Evolutionary conservation across 768 basidiomycete species (phyloP).

Genomic region (Tylopilus felleus): DNA sequence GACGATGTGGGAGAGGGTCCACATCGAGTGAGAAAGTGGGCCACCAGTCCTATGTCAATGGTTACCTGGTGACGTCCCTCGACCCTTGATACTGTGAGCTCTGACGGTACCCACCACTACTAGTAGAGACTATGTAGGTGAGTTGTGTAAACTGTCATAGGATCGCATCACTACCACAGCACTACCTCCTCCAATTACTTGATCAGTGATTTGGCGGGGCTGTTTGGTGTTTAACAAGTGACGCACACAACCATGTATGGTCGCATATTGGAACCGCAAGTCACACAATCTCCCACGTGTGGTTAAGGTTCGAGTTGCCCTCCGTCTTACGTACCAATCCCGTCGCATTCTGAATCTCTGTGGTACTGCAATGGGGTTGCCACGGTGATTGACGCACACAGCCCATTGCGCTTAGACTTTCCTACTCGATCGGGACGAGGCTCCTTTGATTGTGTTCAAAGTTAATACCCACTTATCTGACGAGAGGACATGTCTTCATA

Average conservation of each 20-base stretch:
- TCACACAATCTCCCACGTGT: background rate
- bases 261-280: background rate
- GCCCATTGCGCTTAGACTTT: background rate
- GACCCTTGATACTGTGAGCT: background rate
- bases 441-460: background rate
- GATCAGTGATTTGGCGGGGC: background rate
- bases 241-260: background rate
- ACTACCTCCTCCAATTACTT: background rate
- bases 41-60: no score
- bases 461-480: background rate
- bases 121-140: background rate
- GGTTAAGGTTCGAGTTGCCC: background rate
- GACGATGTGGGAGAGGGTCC: background rate
- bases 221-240: background rate
- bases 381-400: background rate
- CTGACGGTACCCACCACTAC: background rate
- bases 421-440: background rate
- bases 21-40: background rate
- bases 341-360: no score
- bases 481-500: slow-evolving; percentile 15
- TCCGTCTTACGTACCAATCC: background rate
- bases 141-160: background rate
- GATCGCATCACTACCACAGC: background rate
- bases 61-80: background rate
- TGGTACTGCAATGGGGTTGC: no score